Evolutionary conservation across 2,329 filamentous ascomycete species (phyloP), one percentile per base, ranked within the genome.

Genomic region (Neodidymelliopsis sp.): DNA sequence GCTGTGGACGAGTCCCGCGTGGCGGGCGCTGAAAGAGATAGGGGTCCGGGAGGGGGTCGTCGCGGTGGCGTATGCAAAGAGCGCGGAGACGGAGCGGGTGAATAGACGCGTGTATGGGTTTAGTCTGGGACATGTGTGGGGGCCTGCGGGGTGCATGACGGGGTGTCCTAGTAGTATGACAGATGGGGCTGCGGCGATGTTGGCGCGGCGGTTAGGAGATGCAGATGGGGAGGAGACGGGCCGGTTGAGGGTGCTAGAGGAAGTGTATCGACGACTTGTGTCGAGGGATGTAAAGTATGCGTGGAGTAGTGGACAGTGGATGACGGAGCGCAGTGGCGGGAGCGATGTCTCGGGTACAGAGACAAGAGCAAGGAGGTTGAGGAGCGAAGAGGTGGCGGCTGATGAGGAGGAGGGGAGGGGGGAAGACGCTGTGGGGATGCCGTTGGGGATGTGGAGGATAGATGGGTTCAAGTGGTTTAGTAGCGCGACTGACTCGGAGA

Each of bases 251-350:
- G 79, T 84, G 0, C 77, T 85, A 36, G 73, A 79, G 27, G 76
- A 81, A 29, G 81, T 81, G 3, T 84, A 79, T 54, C 62, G 71
- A 5, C 79, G 79, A 10, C 72, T 89, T 3, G 82, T 75, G 1
- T 82, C 80, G 4, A 75, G 81, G 4, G 77, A 86, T 42, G 72
- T 76, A 0, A 44, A 60, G 0, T 56, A 70, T 13, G 81, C 83
- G 0, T 90, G 87, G 87, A 90, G 86, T 0, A 87, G 82, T 29
- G 87, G 87, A 0, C 87, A 90, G 66, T 90, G 88, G 87, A 90
- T 90, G 87, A 90, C 87, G 0, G 87, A 90, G 59, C 78, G 87
- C 2, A 78, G 79, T 0, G 87, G 87, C 2, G 87, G 87, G 0
- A 88, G 84, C 54, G 87, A 90, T 60, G 85, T 90, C 1, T 84